Evolutionary conservation across 352 stramenopile species (phyloP).

Genomic region (Salisapilia sapeloensis): DNA sequence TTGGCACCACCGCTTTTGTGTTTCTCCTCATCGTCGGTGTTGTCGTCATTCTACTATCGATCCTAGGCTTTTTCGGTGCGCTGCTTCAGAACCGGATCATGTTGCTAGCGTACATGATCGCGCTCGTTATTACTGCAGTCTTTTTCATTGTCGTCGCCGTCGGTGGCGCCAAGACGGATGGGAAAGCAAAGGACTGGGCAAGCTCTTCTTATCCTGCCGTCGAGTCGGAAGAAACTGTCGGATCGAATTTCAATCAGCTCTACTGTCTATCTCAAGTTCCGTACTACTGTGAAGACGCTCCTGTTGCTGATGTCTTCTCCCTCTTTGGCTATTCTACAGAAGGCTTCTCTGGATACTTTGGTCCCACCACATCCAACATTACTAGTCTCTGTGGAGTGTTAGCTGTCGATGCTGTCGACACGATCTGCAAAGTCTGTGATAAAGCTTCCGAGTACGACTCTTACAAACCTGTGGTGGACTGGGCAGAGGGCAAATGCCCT

Average conservation of each 20-base stretch:
- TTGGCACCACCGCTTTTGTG: slow-evolving; percentile 39
- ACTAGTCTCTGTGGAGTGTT: slow-evolving; percentile 22
- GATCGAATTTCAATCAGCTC: slow-evolving; percentile 56
- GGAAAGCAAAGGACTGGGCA: slow-evolving; percentile 31
- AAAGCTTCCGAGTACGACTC: slow-evolving; percentile 27
- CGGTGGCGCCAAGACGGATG: slow-evolving; percentile 29
- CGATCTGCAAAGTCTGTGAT: slow-evolving; percentile 41
- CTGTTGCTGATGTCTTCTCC: slow-evolving; percentile 3
- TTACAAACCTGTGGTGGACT: slow-evolving; percentile 49
- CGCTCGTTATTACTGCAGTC: slow-evolving; percentile 34
- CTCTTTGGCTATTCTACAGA: slow-evolving; percentile 13
- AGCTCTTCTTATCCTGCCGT: slow-evolving; percentile 22
- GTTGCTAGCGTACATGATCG: slow-evolving; percentile 43
- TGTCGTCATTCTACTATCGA: slow-evolving; percentile 41
- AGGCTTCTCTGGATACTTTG: slow-evolving; percentile 18
- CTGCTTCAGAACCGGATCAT: slow-evolving; percentile 48
- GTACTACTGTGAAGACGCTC: slow-evolving; percentile 38
- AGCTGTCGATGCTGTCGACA: slow-evolving; percentile 20
- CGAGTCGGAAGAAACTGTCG: slow-evolving; percentile 19
- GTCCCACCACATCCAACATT: slow-evolving; percentile 24
- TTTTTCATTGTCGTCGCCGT: slow-evolving; percentile 54
- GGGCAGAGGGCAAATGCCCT: slow-evolving; percentile 35
- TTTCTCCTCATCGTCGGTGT: slow-evolving; percentile 51
- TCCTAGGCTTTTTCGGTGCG: slow-evolving; percentile 55
- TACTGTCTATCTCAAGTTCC: slow-evolving; percentile 69